Percentiles rank a stretch among this genome's conserved stretches.
Conservation (phyloP, 1,284 basidiomycete genomes). For the Trametes polyzona region DNA sequence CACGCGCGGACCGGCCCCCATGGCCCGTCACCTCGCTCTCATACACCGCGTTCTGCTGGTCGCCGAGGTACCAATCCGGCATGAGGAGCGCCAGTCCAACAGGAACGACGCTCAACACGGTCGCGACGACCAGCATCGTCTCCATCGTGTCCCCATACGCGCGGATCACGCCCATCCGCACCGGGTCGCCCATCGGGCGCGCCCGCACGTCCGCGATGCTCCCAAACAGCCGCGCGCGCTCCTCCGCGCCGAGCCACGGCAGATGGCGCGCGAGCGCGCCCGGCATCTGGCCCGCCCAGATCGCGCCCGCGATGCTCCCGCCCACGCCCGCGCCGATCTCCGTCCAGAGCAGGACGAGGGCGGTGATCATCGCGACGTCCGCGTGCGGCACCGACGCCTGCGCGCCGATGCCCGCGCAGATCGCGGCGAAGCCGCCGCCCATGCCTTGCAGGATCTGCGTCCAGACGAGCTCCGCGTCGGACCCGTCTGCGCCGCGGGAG, state of each 20-base stretch:
- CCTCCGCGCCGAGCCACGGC: conserved; percentile 43
- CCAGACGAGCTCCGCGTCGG: conserved; percentile 63
- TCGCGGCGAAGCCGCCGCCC: conserved; percentile 81
- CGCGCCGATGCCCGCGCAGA: conserved; percentile 73
- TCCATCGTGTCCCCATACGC: conserved; percentile 62
- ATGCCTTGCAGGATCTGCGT: conserved; percentile 79
- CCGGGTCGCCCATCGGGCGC: conserved; percentile 53
- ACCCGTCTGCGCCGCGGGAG: conserved; percentile 64
- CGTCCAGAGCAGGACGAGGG: conserved; percentile 80
- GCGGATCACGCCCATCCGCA: conserved; percentile 60
- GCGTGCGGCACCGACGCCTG: conserved; percentile 78
- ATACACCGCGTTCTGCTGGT: conserved; percentile 33
- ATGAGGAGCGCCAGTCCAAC: conserved; percentile 32
- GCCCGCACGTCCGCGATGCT: conserved; percentile 51
- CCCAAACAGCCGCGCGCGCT: conserved; percentile 49
- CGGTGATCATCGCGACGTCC: conserved; percentile 84
- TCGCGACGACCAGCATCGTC: conserved; percentile 48
- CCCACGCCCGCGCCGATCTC: conserved; percentile 81
- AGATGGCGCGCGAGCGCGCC: conserved; percentile 55
- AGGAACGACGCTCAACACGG: conserved; percentile 33
- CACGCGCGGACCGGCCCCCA: not conserved
- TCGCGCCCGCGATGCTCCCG: conserved; percentile 63
- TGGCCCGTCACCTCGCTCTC: not conserved
- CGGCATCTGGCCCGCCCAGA: conserved; percentile 69
- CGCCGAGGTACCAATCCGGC: conserved; percentile 36